Conservation (phyloP, 208 protist species). For the Cochliopodium minus region DNA sequence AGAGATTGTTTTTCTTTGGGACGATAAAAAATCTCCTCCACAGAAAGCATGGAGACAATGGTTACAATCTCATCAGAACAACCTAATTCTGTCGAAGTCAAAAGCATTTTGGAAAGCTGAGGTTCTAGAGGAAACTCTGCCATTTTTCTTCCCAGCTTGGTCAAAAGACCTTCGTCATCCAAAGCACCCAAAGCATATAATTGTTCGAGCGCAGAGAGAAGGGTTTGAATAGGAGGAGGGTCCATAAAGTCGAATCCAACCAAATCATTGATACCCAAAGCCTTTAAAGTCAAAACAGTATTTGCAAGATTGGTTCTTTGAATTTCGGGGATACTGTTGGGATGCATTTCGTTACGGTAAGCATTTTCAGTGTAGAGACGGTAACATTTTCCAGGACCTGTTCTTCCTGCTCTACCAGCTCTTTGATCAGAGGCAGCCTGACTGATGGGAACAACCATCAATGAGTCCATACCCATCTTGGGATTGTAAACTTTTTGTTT, state of each 20-base stretch:
- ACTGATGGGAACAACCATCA: constrained; percentile 80
- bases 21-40: constrained; percentile 69
- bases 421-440: constrained; percentile 83
- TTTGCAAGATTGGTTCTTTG: constrained; percentile 79
- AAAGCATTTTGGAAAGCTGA: constrained; percentile 78
- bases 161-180: constrained; percentile 80
- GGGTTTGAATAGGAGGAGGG: constrained; percentile 57
- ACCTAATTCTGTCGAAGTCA: constrained; percentile 69
- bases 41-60: constrained; percentile 82
- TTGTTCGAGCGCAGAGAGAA: constrained; percentile 86
- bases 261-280: constrained; percentile 87
- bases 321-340: constrained; percentile 79
- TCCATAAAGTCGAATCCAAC: constrained; percentile 92
- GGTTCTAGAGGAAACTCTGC: constrained; percentile 94
- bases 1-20: constrained; percentile 42
- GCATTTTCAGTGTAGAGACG: constrained; percentile 78
- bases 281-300: constrained; percentile 84
- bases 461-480: constrained; percentile 78
- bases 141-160: constrained; percentile 73
- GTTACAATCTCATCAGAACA: constrained; percentile 75
- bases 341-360: constrained; percentile 78
- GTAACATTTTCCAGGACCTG: constrained; percentile 77
- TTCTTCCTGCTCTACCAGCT: constrained; percentile 75
- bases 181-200: constrained; percentile 84
- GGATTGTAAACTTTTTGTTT: constrained; percentile 93